These are phyloP conservation scores for Kodamaea sagamina DNA, from an alignment of 805 yeast species.

Conservation along the genomic window DNA sequence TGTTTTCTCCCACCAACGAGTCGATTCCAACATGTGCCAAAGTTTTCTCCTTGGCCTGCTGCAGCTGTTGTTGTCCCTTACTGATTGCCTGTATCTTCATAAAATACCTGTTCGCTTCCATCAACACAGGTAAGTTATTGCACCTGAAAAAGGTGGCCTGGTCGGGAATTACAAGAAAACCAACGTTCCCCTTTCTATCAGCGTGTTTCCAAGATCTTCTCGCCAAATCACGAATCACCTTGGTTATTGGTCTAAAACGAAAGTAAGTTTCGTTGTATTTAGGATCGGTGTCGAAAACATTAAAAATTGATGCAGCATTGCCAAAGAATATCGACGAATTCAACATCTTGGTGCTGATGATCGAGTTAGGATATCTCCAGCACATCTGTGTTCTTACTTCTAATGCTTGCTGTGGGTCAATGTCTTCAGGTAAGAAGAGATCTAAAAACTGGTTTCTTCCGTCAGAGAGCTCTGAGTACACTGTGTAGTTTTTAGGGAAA, in stretches of 20 bases:
- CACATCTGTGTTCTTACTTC: slow-evolving; percentile 81
- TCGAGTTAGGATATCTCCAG: slow-evolving; percentile 82
- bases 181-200: slow-evolving; percentile 56
- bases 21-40: slow-evolving; percentile 86
- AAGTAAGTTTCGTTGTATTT: slow-evolving; percentile 40
- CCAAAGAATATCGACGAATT: slow-evolving; percentile 66
- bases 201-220: slow-evolving; percentile 91
- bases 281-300: slow-evolving; percentile 46
- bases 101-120: slow-evolving; percentile 85
- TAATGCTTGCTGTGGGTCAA: slow-evolving; percentile 69
- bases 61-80: slow-evolving; percentile 26
- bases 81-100: slow-evolving; percentile 63
- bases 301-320: slow-evolving; percentile 45
- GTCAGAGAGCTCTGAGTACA: slow-evolving; percentile 52
- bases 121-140: slow-evolving; percentile 75
- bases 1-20: slow-evolving; percentile 68
- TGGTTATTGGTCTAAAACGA: slow-evolving; percentile 54
- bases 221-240: slow-evolving; percentile 81
- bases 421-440: slow-evolving; percentile 65
- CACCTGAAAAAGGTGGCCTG: slow-evolving; percentile 72
- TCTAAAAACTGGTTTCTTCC: slow-evolving; percentile 63
- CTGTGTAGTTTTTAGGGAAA: slow-evolving; percentile 65
- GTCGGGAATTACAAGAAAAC: slow-evolving; percentile 69
- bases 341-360: slow-evolving; percentile 73
- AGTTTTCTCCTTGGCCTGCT: slow-evolving; percentile 48